A percentile compares a stretch with the other conserved stretches of the same genome.
Conservation (phyloP, 1,284 basidiomycete species). For the Boletus holoroseus region DNA sequence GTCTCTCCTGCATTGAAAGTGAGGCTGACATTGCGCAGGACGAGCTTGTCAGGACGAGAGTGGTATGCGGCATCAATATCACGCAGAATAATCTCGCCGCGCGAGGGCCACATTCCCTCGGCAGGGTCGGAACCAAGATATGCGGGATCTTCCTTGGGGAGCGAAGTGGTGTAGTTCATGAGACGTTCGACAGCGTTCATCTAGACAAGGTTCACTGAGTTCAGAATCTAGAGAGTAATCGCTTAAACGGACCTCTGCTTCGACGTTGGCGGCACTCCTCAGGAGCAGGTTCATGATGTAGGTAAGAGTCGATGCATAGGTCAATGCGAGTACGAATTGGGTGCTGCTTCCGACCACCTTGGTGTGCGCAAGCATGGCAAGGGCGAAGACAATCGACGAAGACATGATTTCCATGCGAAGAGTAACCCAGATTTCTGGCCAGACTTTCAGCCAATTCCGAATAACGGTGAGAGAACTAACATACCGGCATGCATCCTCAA, state of each 20-base stretch:
- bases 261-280: constrained; percentile 28
- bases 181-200: constrained; percentile 33
- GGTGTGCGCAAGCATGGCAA: constrained; percentile 30
- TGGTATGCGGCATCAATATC: constrained; percentile 66
- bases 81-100: constrained; percentile 42
- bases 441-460: constrained; percentile 3
- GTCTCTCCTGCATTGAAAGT: constrained; percentile 82
- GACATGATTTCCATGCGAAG: constrained; percentile 31
- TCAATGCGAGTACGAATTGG: constrained; percentile 29
- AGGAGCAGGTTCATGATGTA: constrained; percentile 33
- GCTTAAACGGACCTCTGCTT: constrained; percentile 26
- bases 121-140: constrained; percentile 25
- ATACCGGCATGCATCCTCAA: constrained; percentile 25
- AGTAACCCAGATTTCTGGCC: constrained; percentile 32
- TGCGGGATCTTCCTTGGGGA: constrained; percentile 26
- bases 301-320: constrained; percentile 27
- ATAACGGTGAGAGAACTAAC: constrained; percentile 3
- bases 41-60: constrained; percentile 60
- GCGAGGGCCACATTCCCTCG: constrained; percentile 22
- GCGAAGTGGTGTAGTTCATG: constrained; percentile 24
- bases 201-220: constrained; percentile 14
- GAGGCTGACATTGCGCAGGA: constrained; percentile 61
- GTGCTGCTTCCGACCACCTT: constrained; percentile 21
- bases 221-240: neutral
- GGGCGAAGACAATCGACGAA: constrained; percentile 22